Conservation (phyloP, 345 rosid genomes). For the Eucalyptus pumila region DNA sequence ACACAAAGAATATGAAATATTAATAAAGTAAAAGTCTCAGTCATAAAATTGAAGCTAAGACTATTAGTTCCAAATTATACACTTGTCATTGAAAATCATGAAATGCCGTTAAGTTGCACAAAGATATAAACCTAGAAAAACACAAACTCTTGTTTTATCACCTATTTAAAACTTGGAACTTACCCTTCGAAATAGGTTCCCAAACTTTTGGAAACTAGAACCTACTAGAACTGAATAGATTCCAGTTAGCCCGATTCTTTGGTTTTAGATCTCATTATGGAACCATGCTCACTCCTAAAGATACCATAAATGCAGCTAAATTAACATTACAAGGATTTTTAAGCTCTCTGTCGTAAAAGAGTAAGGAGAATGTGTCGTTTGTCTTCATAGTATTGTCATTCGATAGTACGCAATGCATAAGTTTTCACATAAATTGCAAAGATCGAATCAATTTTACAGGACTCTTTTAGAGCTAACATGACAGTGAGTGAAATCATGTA, state of each 20-base stretch:
- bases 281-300: background rate
- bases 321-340: background rate
- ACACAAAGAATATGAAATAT: too few relatives aligned
- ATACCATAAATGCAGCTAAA: background rate
- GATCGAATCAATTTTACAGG: background rate
- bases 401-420: background rate
- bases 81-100: background rate
- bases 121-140: too few relatives aligned
- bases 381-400: background rate
- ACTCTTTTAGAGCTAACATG: background rate
- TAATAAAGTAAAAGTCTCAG: too few relatives aligned
- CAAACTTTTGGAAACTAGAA: background rate
- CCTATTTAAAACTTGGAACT: background rate
- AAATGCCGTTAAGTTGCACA: background rate
- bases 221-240: background rate
- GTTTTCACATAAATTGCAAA: background rate
- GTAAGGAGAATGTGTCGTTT: background rate
- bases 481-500: background rate
- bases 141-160: too few relatives aligned
- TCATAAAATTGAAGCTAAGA: too few relatives aligned
- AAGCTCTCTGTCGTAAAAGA: background rate
- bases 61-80: background rate
- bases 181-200: too few relatives aligned
- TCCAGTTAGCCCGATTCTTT: accelerated
- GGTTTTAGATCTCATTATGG: accelerated